Evolutionary conservation across 2,329 filamentous ascomycete species (phyloP), one percentile per base, ranked within the genome.

Genomic region (Ophiostoma sp.): DNA sequence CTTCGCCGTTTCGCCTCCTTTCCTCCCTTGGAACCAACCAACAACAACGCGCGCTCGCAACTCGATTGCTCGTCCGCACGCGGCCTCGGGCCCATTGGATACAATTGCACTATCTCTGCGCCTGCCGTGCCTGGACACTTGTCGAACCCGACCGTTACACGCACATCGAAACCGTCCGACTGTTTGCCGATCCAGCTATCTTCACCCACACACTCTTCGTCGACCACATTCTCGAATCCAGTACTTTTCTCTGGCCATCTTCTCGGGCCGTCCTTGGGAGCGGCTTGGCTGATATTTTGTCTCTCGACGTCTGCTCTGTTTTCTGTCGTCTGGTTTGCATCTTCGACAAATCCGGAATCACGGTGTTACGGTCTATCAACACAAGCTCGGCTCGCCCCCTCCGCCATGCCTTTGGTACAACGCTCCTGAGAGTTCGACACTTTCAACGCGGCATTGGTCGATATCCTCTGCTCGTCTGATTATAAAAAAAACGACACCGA

Each of bases 351-450:
- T 69, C 28, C 39, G 64, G 71, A 15, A 6, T 63, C 50, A 25
- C 45, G 31, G 39, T 52, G 9, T 31, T 33, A 25, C 45, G 31
- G 39, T 52, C 25, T 42, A 6, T 19, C n/a, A 45, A 12, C 52
- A 36, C 6, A 59, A 22, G n/a, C 22, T 36, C 17, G 57, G n/a
- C n/a, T 25, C 6, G 11, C 3, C 45, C 22, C 48, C 25, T 71
- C 55, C 72, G 68, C 63, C 72, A 73, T 73, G 72, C 59, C 57
- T 73, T 63, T 68, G 57, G 68, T 48, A 68, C 50, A 71, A 28
- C 45, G 36, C 39, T 66, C 59, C 36, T 73, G 68, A 73, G 42
- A 55, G 50, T 31, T 61, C 42, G 72, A 70, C 52, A 70, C 33
- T 52, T 45, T 61, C 45, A 57, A 72, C 59, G 39, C 36, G 50